A percentile compares a stretch with the other conserved stretches of the same genome.
phyloP scores from a whole-genome alignment of 1,284 basidiomycete genomes.

The Austroboletus olivaceoglutinosus region DNA sequence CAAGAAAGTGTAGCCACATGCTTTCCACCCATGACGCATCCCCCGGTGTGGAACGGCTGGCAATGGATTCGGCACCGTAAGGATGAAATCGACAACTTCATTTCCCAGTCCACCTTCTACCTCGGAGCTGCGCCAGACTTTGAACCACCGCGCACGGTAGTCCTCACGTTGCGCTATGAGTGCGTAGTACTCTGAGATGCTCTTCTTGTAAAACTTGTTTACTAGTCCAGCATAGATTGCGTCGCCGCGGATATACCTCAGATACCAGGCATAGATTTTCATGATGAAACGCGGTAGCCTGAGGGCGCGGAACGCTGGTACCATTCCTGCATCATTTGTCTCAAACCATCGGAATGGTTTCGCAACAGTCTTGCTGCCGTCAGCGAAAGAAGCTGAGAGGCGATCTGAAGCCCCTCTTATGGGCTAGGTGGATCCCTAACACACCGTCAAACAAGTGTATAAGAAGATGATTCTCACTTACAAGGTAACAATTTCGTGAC shows the following conservation, averaged over 20 bases:
- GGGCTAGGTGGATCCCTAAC: conserved; percentile 29
- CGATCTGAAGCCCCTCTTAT: conserved; percentile 34
- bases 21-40: conserved; percentile 42
- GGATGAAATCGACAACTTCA: conserved; percentile 54
- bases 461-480: conserved; percentile 5
- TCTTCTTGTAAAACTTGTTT: conserved; percentile 42
- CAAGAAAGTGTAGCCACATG: conserved; percentile 44
- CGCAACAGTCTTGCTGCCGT: conserved; percentile 24
- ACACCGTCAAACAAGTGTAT: not conserved
- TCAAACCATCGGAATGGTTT: conserved; percentile 23
- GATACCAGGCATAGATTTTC: conserved; percentile 32
- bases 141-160: conserved; percentile 44
- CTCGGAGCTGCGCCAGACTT: conserved; percentile 46
- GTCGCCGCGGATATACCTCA: conserved; percentile 29
- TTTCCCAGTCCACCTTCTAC: conserved; percentile 29
- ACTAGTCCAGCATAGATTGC: conserved; percentile 35
- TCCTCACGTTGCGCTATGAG: conserved; percentile 44
- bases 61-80: conserved; percentile 58
- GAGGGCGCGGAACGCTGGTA: conserved; percentile 31
- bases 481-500: conserved; percentile 31
- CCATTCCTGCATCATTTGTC: conserved; percentile 33
- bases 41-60: conserved; percentile 52
- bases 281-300: conserved; percentile 30
- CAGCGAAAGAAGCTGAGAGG: conserved; percentile 32
- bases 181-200: conserved; percentile 42